These are phyloP conservation scores for Apiotrichum sp. DNA, from an alignment of 1,284 basidiomycete species.

Conservation along the genomic window DNA sequence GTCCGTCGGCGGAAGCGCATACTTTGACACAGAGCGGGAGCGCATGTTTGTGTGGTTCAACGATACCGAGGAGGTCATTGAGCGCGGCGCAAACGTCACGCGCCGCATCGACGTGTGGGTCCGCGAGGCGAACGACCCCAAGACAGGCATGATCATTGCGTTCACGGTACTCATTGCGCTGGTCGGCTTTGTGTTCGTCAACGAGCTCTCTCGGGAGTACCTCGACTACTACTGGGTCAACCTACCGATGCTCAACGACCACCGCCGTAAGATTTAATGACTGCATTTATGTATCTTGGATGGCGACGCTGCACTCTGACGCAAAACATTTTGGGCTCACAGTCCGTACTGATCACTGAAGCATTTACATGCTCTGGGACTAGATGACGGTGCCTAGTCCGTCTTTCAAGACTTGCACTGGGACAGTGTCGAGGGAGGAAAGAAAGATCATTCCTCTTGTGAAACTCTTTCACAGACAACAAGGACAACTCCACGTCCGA, in stretches of 20 bases:
- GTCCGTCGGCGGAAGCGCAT: constrained; percentile 25
- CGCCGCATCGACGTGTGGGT: constrained; percentile 39
- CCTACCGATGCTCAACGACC: background rate
- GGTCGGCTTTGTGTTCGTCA: constrained; percentile 1
- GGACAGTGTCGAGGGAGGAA: too few species aligned
- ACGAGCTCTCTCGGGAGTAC: constrained; percentile 2
- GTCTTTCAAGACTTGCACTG: too few species aligned
- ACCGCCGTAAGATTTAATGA: too few species aligned
- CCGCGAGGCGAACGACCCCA: background rate
- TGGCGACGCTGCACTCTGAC: too few species aligned
- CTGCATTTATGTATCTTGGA: too few species aligned
- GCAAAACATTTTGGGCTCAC: too few species aligned
- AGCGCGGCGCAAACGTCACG: background rate
- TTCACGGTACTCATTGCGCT: background rate
- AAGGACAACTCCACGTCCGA: too few species aligned
- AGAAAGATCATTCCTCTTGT: too few species aligned
- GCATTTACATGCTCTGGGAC: too few species aligned
- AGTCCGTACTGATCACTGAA: too few species aligned
- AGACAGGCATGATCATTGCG: background rate
- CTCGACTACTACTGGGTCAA: background rate
- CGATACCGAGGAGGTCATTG: constrained; percentile 15
- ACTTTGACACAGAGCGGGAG: constrained; percentile 28
- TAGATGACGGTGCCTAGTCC: too few species aligned
- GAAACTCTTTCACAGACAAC: too few species aligned
- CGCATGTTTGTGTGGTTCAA: constrained; percentile 39